phyloP scores from a whole-genome alignment of 768 basidiomycete species.

The Mycena metata region DNA sequence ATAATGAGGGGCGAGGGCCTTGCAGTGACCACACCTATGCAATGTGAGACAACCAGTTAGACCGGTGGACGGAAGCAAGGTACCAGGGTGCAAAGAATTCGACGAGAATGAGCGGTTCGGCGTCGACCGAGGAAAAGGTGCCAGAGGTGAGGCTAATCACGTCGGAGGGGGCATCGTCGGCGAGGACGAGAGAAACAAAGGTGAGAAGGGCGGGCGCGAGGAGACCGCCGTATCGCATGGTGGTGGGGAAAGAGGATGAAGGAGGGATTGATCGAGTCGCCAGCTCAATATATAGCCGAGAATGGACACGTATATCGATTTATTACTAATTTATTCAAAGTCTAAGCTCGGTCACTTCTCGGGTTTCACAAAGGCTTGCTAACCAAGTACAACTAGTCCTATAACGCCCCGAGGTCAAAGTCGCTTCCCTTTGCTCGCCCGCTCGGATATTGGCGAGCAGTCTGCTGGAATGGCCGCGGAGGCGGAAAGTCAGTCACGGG shows the following conservation, averaged over 20 bases:
- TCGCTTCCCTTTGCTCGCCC: conserved; percentile 79
- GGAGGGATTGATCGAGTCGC: conserved; percentile 6
- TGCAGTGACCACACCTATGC: conserved; percentile 93
- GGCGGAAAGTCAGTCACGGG: conserved; percentile 85
- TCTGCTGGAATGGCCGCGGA: conserved; percentile 71
- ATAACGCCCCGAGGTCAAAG: conserved; percentile 68
- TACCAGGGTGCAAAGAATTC: conserved; percentile 97
- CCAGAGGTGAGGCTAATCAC: conserved; percentile 81
- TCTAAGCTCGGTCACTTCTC: neutral
- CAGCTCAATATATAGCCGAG: neutral
- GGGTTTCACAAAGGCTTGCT: too few species aligned
- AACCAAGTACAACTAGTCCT: conserved; percentile 20
- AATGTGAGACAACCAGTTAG: neutral
- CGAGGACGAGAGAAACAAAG: conserved; percentile 64
- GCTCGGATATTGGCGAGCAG: conserved; percentile 70
- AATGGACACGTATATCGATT: neutral
- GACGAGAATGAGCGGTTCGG: conserved; percentile 84
- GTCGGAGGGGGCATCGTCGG: conserved; percentile 78
- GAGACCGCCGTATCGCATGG: conserved; percentile 77
- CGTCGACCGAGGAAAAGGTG: conserved; percentile 77
- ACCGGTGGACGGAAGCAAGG: conserved; percentile 30
- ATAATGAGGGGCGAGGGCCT: conserved; percentile 93
- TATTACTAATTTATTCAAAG: neutral
- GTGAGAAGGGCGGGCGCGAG: conserved; percentile 68
- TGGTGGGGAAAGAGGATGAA: conserved; percentile 45